Conservation (phyloP, 805 yeast genomes). For the Candida takata region DNA sequence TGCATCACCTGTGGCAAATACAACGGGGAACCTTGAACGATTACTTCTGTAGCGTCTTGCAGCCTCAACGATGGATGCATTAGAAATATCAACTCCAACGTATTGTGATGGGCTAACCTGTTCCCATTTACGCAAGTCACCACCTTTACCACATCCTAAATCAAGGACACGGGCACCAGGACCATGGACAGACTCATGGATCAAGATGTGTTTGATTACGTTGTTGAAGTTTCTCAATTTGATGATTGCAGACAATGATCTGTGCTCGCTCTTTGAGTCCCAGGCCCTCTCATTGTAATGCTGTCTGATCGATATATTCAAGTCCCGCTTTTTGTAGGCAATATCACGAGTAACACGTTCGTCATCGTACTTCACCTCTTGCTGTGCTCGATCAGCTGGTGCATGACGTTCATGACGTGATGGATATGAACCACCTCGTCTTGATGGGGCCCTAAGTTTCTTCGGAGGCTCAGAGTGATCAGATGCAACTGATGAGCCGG, state of each 20-base stretch:
- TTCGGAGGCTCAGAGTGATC: conserved; percentile 5
- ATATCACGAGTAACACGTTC: conserved; percentile 18
- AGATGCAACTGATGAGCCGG: not conserved
- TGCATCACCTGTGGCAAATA: conserved; percentile 89
- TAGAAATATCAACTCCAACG: conserved; percentile 89
- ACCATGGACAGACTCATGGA: conserved; percentile 54
- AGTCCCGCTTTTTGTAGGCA: conserved; percentile 25
- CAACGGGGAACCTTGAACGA: conserved; percentile 64
- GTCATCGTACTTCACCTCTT: not conserved
- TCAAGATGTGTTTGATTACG: conserved; percentile 79
- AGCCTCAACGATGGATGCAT: conserved; percentile 82
- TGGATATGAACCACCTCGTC: conserved; percentile 10
- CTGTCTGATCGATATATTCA: conserved; percentile 62
- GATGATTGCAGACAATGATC: conserved; percentile 77
- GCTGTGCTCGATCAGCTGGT: not conserved
- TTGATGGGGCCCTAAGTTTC: conserved; percentile 12
- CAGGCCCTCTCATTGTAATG: conserved; percentile 85
- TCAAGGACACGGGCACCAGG: conserved; percentile 62
- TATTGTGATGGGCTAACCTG: conserved; percentile 66
- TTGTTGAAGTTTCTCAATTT: conserved; percentile 86
- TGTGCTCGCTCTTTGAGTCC: conserved; percentile 50
- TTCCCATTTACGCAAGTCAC: conserved; percentile 88
- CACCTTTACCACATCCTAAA: conserved; percentile 97
- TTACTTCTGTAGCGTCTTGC: conserved; percentile 55
- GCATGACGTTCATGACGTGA: not conserved